Evolutionary conservation across 176 grass and related monocot genomes (phyloP).

Genomic region (Zizania latifolia): DNA sequence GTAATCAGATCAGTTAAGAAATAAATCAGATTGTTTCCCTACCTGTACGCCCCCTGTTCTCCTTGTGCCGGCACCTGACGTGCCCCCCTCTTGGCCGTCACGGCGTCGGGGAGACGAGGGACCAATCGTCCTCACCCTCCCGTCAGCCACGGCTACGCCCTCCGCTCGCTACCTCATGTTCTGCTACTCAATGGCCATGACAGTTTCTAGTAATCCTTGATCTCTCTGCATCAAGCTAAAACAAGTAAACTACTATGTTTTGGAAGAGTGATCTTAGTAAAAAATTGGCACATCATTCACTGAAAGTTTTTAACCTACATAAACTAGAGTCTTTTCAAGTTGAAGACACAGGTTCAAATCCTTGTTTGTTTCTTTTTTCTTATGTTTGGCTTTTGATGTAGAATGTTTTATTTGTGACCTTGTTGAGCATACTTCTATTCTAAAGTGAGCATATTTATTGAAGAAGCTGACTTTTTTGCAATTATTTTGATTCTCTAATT

Average conservation of each 20-base stretch:
- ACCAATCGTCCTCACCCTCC: no score
- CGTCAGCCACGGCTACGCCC: no score
- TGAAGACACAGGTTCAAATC: no score
- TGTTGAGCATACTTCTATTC: not conserved
- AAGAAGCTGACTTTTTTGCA: not conserved
- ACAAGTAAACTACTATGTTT: not conserved
- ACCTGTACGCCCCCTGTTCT: no score
- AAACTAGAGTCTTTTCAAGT: not conserved
- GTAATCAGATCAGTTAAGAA: no score
- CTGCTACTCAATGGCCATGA: no score
- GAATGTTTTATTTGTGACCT: not conserved
- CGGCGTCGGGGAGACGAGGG: no score
- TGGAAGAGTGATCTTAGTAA: not conserved
- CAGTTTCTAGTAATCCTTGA: not conserved
- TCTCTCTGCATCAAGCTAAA: not conserved
- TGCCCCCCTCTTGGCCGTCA: no score
- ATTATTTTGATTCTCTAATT: constrained; percentile 26
- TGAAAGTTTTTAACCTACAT: no score
- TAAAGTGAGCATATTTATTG: not conserved
- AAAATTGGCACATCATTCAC: not conserved
- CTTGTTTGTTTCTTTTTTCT: not conserved
- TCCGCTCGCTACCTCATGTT: no score
- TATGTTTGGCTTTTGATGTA: not conserved
- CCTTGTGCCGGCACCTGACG: no score
- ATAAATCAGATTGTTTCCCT: no score